A percentile compares a stretch with the other conserved stretches of the same genome.
These are phyloP conservation scores for Globisporangium nagaii DNA, from an alignment of 352 stramenopile genomes.

Conservation along the genomic window DNA sequence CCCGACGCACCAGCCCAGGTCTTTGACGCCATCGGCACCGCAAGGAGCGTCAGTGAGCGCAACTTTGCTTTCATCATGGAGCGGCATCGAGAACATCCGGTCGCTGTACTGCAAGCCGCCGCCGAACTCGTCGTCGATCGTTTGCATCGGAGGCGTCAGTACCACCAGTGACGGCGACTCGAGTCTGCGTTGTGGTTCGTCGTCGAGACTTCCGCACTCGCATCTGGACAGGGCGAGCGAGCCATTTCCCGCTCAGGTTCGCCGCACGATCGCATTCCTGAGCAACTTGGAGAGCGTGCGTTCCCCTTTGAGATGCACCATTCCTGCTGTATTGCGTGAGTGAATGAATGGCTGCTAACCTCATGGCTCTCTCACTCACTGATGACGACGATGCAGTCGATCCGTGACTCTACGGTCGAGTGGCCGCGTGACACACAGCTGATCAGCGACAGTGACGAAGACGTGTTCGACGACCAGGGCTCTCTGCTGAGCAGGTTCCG, in stretches of 20 bases:
- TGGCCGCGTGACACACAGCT: neutral
- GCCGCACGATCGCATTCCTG: constrained; percentile 4
- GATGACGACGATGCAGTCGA: neutral
- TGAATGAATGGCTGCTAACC: neutral
- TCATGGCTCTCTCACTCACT: no score
- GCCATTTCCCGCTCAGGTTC: constrained; percentile 5
- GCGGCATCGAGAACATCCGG: constrained; percentile 12
- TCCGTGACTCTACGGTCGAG: neutral
- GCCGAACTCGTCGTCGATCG: constrained; percentile 3
- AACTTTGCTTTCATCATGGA: constrained; percentile 12
- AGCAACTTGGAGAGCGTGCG: constrained; percentile 6
- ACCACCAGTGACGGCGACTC: neutral
- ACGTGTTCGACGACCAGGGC: neutral
- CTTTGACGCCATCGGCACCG: neutral
- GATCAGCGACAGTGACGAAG: neutral
- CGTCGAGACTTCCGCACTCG: neutral
- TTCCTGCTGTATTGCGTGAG: neutral
- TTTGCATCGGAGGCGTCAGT: constrained; percentile 3
- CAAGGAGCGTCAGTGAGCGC: neutral
- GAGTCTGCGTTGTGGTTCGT: neutral
- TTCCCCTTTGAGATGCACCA: neutral
- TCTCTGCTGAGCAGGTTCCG: constrained; percentile 1
- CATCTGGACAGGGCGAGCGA: neutral
- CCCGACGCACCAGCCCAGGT: neutral
- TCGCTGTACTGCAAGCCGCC: constrained; percentile 7